Evolutionary conservation across 1,284 basidiomycete genomes (phyloP).

Genomic region (Abortiporus biennis): DNA sequence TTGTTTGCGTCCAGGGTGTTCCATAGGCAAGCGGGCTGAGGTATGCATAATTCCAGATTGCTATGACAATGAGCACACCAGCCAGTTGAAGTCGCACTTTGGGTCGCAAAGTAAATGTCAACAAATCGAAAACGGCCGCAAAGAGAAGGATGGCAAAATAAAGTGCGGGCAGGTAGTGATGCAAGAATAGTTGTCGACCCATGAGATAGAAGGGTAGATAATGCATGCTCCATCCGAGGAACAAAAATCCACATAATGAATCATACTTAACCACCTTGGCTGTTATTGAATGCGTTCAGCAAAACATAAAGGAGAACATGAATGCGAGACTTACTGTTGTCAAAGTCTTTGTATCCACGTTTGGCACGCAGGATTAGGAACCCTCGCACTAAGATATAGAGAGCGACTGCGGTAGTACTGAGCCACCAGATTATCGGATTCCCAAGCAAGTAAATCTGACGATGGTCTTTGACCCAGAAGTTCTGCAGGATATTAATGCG

Average conservation of each 20-base stretch:
- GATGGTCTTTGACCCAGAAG: slow-evolving; percentile 97
- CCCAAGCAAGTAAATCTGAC: slow-evolving; percentile 92
- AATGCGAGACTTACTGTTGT: slow-evolving; percentile 62
- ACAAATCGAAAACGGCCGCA: slow-evolving; percentile 79
- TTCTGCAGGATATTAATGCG: slow-evolving; percentile 43
- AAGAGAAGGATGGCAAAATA: slow-evolving; percentile 88
- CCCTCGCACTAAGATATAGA: slow-evolving; percentile 67
- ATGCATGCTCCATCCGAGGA: slow-evolving; percentile 91
- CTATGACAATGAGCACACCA: slow-evolving; percentile 63
- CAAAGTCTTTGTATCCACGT: slow-evolving; percentile 87
- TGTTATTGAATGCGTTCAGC: slow-evolving; percentile 32
- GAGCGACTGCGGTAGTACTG: slow-evolving; percentile 64
- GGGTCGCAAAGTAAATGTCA: slow-evolving; percentile 76
- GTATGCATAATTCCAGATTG: slow-evolving; percentile 74
- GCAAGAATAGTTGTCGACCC: slow-evolving; percentile 93
- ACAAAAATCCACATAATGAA: slow-evolving; percentile 83
- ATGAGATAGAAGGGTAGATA: slow-evolving; percentile 97
- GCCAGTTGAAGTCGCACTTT: slow-evolving; percentile 78
- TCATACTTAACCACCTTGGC: slow-evolving; percentile 92
- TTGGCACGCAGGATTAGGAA: slow-evolving; percentile 86
- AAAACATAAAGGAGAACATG: slow-evolving; percentile 7
- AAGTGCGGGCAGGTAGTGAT: slow-evolving; percentile 95
- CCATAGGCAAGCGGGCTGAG: slow-evolving; percentile 88
- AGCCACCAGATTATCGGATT: slow-evolving; percentile 94
- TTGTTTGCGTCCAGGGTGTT: slow-evolving; percentile 75